Evolutionary conservation across 495 filamentous ascomycete species (phyloP).

Genomic region (Lophium mytilinum): DNA sequence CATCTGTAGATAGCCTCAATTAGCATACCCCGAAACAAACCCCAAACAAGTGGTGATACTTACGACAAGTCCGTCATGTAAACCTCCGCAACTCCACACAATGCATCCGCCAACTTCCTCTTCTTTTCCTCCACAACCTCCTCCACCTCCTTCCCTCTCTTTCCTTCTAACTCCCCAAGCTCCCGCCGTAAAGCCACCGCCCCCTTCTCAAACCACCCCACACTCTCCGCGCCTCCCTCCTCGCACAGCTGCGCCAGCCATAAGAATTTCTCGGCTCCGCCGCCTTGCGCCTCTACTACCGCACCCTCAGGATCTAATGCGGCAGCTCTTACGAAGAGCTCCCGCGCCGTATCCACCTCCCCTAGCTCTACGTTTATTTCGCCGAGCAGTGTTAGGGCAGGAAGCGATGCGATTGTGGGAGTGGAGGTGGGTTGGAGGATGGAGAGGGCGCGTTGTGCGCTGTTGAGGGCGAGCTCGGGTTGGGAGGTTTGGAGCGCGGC

Average conservation of each 20-base stretch:
- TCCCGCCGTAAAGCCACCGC: constrained; percentile 57
- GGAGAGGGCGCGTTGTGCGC: constrained; percentile 54
- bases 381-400: constrained; percentile 67
- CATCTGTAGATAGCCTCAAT: constrained; percentile 41
- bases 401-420: constrained; percentile 43
- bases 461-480: constrained; percentile 55
- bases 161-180: constrained; percentile 46
- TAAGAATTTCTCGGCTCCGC: constrained; percentile 88
- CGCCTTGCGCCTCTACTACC: constrained; percentile 44
- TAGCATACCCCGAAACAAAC: no score
- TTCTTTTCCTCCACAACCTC: constrained; percentile 57
- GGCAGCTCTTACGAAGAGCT: constrained; percentile 61
- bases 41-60: constrained; percentile 13
- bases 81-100: constrained; percentile 86
- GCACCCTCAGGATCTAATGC: constrained; percentile 63
- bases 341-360: constrained; percentile 60
- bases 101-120: constrained; percentile 68
- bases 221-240: constrained; percentile 73
- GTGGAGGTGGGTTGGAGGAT: constrained; percentile 38
- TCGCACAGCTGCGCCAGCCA: constrained; percentile 92
- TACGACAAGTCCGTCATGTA: constrained; percentile 94
- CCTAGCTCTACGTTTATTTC: constrained; percentile 82
- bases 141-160: constrained; percentile 33
- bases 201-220: constrained; percentile 82
- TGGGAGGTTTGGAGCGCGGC: constrained; percentile 63